Base-by-base conservation (phyloP, 2,329 filamentous ascomycete species). In the Coleophoma crateriformis region DNA sequence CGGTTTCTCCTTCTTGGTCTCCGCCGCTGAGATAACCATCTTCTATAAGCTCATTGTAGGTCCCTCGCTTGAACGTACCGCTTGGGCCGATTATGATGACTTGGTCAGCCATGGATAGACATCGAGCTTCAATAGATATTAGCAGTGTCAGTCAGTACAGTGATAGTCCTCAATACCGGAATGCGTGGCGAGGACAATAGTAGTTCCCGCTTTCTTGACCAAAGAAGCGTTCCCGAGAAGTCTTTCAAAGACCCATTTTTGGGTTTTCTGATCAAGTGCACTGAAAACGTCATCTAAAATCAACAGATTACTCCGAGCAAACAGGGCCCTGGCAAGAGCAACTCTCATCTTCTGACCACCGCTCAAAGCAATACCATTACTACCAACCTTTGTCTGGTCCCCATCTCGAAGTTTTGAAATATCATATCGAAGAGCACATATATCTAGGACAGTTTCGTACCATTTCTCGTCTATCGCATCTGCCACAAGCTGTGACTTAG, bases 261-360 rank as follows among this genome's bases (percentile, higher is more conserved):
- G 20, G 1, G 81, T 84, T 52, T 82, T 77, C 54, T 82, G 77
- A 55, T 81, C 78, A 14, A 81, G 64, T 4, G 77, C 77, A 6
- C 76, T 78, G 13, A 81, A 54, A 2, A 76, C 76, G 51, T 81
- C 77, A 56, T 81, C 78, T 1, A 81, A 68, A 13, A 80, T 63
- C 7, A 81, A 59, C n/a, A 79, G 65, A 11, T 68, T 68, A 4
- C 77, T 71, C 35, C 63, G 65, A 55, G 75, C 79, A 57, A 81
- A 81, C 2, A 80, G 68, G 10, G 78, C 77, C 56, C 78, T 67
- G 46, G 77, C 77, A 17, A 81, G 67, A 27, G 77, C 75, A 11
- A 81, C 75, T 45, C 78, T 70, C 43, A 49, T 46, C 35, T 50
- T 50, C 35, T 50, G 49, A 7, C 49, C 49, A 14, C 49, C 49